Evolutionary conservation across 78 protist species (phyloP).

Genomic region (Ministeria vibrans): DNA sequence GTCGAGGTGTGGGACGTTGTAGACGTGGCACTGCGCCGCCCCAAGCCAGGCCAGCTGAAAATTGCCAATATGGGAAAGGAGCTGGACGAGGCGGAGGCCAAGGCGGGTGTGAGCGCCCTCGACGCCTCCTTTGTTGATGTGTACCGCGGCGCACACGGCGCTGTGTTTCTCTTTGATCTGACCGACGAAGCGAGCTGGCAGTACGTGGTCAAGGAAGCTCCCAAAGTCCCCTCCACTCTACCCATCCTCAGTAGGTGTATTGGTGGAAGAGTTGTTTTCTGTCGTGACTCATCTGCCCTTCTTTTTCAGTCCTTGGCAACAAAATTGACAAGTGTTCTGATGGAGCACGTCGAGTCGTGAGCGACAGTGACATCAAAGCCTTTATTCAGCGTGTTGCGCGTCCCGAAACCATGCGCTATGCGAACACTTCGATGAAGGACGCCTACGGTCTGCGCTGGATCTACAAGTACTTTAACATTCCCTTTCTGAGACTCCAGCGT

Average conservation of each 20-base stretch:
- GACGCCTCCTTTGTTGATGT: not conserved
- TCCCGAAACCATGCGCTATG: not conserved
- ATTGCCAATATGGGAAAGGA: not conserved
- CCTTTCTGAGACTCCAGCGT: constrained; percentile 13
- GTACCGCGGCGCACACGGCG: not conserved
- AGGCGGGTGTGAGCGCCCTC: not conserved
- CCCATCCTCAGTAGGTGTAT: too few species aligned
- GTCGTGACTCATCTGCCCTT: too few species aligned
- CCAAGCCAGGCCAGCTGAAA: too few species aligned
- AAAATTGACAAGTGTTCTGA: not conserved
- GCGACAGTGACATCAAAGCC: not conserved
- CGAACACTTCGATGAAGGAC: not conserved
- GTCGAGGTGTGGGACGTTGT: constrained; percentile 32
- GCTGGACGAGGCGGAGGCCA: not conserved
- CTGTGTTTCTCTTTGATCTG: not conserved
- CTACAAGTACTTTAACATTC: not conserved
- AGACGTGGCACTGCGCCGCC: not conserved
- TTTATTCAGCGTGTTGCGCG: not conserved
- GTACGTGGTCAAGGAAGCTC: not conserved
- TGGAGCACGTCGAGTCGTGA: not conserved
- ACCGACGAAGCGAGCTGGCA: not conserved
- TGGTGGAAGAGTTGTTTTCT: too few species aligned
- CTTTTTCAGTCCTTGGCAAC: constrained; percentile 13
- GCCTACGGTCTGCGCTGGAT: not conserved
- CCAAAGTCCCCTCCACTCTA: not conserved